Evolutionary conservation across 2,329 filamentous ascomycete genomes (phyloP), one percentile per base, ranked within the genome.

Genomic region (Rhexocercosporidium sp.): DNA sequence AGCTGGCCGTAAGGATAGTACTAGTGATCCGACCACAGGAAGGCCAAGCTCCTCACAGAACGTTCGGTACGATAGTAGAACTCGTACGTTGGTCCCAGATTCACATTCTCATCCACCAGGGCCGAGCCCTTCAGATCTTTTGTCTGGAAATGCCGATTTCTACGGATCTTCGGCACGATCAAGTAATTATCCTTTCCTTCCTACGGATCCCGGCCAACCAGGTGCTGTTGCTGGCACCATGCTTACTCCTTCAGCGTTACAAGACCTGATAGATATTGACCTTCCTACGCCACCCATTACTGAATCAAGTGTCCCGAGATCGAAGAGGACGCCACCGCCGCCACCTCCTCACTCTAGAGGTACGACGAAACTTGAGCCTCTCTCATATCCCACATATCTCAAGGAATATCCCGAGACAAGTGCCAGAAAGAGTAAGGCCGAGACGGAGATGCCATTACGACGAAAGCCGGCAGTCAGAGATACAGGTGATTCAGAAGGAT

Each of bases 321-420:
- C 57, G 31, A 74, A 66, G 34, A 74, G 49, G 57, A 69, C 74
- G 56, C 77, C 78, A 64, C 77, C 79, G 22, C 69, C 79, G 59
- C 70, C 71, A 18, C 74, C 75, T 27, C 73, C 72, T 29, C 73
- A 71, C 64, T 59, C 68, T 29, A 69, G 53, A 54, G 59, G 65
- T 34, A 54, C 71, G 20, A 41, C 66, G 75, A 77, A 76, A 63
- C 76, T 81, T 12, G 79, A 82, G 56, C 79, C 81, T 16, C 67
- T 77, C 14, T 74, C 75, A 29, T 79, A 79, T 68, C 77, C 77
- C 11, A 75, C 74, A 1, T 78, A 78, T 64, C 66, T 77, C n/a
- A 75, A 77, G 67, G 77, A 79, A 66, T 77, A 78, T 66, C 76
- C 75, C 1, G 77, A 79, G 44, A 75, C 76, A 7, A 66, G 63